Conservation (phyloP, 1,139 yeast genomes). For the Kluyveromyces sp. region DNA sequence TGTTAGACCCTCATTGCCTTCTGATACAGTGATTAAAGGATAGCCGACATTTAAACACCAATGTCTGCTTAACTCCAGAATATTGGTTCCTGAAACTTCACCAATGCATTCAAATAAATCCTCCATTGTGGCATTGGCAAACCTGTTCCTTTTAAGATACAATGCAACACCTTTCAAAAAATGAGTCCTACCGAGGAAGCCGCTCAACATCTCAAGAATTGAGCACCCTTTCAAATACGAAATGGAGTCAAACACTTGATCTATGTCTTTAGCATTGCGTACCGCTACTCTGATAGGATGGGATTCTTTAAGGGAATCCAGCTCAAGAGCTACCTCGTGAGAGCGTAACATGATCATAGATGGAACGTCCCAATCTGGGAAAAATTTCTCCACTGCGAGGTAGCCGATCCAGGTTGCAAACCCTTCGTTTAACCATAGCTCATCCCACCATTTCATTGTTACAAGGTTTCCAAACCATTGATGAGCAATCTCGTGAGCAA, state of each 20-base stretch:
- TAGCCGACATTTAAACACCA: slow-evolving; percentile 65
- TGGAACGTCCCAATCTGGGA: slow-evolving; percentile 83
- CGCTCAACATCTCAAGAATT: slow-evolving; percentile 61
- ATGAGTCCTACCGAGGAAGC: slow-evolving; percentile 57
- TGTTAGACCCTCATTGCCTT: slow-evolving; percentile 29
- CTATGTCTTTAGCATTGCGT: slow-evolving; percentile 70
- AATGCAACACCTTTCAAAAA: slow-evolving; percentile 66
- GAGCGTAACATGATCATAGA: slow-evolving; percentile 51
- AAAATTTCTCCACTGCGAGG: slow-evolving; percentile 67
- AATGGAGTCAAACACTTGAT: slow-evolving; percentile 81
- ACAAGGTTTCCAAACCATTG: slow-evolving; percentile 93
- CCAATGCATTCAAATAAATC: slow-evolving; percentile 55
- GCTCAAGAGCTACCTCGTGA: slow-evolving; percentile 64
- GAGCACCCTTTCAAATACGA: slow-evolving; percentile 87
- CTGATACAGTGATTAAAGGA: slow-evolving; percentile 48
- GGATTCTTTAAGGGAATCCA: slow-evolving; percentile 72
- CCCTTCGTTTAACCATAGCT: slow-evolving; percentile 86
- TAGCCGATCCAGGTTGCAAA: slow-evolving; percentile 90
- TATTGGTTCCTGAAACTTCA: slow-evolving; percentile 50
- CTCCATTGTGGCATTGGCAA: slow-evolving; percentile 52
- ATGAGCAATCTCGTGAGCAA: slow-evolving; percentile 85
- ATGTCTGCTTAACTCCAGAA: slow-evolving; percentile 45
- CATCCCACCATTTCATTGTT: slow-evolving; percentile 96
- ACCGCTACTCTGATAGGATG: slow-evolving; percentile 89
- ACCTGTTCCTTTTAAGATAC: slow-evolving; percentile 51